These are phyloP conservation scores for Debaryomyces singareniensis DNA, from an alignment of 1,139 yeast species.

Conservation along the genomic window DNA sequence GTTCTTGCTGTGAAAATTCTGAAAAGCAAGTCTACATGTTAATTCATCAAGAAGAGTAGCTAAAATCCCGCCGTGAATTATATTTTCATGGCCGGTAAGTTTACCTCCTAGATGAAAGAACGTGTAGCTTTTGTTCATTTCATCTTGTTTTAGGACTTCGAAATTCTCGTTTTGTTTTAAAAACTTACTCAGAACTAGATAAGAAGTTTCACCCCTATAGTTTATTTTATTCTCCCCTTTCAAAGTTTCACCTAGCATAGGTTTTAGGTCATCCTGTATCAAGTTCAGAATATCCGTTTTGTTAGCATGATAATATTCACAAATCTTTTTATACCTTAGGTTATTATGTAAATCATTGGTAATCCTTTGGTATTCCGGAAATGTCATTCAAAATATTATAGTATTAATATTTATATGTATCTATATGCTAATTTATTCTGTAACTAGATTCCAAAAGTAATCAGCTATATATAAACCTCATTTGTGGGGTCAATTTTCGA, in stretches of 20 bases:
- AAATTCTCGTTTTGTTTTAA: conserved; percentile 12
- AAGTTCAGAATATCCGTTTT: not conserved
- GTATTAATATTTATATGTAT: no score
- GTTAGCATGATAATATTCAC: no score
- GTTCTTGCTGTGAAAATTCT: conserved; percentile 34
- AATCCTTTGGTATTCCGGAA: no score
- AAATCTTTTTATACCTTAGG: no score
- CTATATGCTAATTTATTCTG: no score
- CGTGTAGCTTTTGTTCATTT: conserved; percentile 21
- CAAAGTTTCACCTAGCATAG: conserved; percentile 31
- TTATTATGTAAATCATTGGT: no score
- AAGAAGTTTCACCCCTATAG: conserved; percentile 30
- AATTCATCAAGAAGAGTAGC: conserved; percentile 51
- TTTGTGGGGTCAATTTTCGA: no score
- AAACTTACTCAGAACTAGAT: conserved; percentile 27
- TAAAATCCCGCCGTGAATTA: conserved; percentile 52
- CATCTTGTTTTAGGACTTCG: conserved; percentile 7
- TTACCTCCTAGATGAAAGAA: conserved; percentile 41
- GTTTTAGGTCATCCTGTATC: conserved; percentile 16
- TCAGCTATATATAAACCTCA: no score
- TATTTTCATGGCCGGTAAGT: conserved; percentile 44
- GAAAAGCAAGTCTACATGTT: conserved; percentile 47
- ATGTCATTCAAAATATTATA: no score
- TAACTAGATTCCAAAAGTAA: no score
- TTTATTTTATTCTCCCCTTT: conserved; percentile 30